Conservation (phyloP, 345 rosid genomes). For the Chamaenerion angustifolium region DNA sequence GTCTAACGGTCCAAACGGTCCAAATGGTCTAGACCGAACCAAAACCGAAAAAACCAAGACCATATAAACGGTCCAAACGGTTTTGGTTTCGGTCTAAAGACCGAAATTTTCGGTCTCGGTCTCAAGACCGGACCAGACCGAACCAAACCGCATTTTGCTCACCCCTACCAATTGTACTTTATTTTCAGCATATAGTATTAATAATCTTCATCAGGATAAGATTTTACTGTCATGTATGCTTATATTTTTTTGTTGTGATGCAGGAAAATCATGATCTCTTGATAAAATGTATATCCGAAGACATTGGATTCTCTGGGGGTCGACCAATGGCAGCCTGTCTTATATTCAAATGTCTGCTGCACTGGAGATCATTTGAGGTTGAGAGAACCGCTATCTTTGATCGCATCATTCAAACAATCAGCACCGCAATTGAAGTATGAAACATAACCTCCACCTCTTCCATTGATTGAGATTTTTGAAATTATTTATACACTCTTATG, state of each 20-base stretch:
- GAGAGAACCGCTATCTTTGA: conserved; percentile 92
- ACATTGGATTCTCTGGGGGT: conserved; percentile 79
- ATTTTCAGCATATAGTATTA: no score
- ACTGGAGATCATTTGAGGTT: conserved; percentile 98
- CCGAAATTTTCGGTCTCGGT: no score
- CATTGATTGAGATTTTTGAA: conserved; percentile 14
- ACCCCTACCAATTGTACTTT: no score
- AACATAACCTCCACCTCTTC: conserved; percentile 11
- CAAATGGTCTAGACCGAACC: no score
- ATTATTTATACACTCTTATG: conserved; percentile 11
- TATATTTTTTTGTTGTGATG: conserved; percentile 8
- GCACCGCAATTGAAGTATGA: conserved; percentile 63
- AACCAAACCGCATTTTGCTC: no score
- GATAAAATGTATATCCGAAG: conserved; percentile 78
- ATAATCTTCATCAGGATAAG: neutral
- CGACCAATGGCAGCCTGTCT: conserved; percentile 95
- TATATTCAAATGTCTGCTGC: conserved; percentile 88
- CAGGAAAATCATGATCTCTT: conserved; percentile 92
- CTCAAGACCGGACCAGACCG: no score
- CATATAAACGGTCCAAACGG: no score
- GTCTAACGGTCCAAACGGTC: no score
- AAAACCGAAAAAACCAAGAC: no score
- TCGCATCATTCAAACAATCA: conserved; percentile 83
- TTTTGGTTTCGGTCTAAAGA: no score
- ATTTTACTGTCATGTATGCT: no score